Evolutionary conservation across 164 flowering plant species (phyloP).

Genomic region (Dillenia turbinata): DNA sequence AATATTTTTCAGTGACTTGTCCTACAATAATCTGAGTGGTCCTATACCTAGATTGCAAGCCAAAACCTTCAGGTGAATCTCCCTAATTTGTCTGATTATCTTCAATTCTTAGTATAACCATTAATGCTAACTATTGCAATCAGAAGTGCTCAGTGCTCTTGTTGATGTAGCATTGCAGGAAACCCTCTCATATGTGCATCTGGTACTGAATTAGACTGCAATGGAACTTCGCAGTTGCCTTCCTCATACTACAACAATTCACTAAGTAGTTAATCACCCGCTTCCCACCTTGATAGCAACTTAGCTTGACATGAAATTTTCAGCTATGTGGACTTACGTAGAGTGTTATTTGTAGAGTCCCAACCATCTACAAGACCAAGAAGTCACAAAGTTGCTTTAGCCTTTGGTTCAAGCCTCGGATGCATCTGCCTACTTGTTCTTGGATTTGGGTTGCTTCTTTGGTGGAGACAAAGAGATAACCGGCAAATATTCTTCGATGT

Average conservation of each 20-base stretch:
- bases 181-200: conserved; percentile 86
- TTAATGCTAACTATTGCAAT: neutral
- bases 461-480: conserved; percentile 77
- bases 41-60: conserved; percentile 80
- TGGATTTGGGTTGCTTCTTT: conserved; percentile 67
- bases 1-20: conserved; percentile 65
- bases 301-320: too few species aligned
- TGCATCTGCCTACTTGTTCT: conserved; percentile 60
- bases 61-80: conserved; percentile 67
- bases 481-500: conserved; percentile 80
- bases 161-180: conserved; percentile 69
- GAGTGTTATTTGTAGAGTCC: conserved; percentile 25
- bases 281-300: too few species aligned
- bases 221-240: conserved; percentile 64
- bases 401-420: conserved; percentile 69
- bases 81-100: neutral
- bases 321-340: too few species aligned
- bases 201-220: conserved; percentile 74
- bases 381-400: conserved; percentile 68
- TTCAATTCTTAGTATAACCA: neutral
- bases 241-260: conserved; percentile 56
- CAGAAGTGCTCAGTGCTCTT: neutral
- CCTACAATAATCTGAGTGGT: conserved; percentile 87
- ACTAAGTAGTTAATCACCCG: conserved; percentile 33
- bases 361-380: conserved; percentile 37